These are phyloP conservation scores for Lineolata rhizophorae DNA, from an alignment of 495 filamentous ascomycete genomes.

Conservation along the genomic window DNA sequence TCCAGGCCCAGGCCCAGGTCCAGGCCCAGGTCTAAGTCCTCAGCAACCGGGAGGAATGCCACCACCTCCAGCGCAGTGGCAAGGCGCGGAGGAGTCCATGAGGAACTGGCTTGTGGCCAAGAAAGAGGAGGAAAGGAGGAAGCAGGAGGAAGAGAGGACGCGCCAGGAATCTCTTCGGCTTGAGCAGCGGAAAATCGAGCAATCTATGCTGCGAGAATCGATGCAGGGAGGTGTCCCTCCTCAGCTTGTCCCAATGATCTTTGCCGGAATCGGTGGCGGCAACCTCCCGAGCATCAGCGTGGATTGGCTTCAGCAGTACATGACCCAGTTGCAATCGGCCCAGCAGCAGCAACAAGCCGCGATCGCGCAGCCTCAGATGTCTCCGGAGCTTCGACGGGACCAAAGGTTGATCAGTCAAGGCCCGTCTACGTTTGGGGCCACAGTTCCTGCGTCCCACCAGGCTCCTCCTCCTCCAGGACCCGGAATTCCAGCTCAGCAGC, in stretches of 20 bases:
- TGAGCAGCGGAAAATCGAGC: constrained; percentile 68
- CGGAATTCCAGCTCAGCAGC: not conserved
- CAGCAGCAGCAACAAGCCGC: constrained; percentile 24
- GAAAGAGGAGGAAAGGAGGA: constrained; percentile 80
- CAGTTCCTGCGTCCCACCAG: not conserved
- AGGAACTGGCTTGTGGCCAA: constrained; percentile 63
- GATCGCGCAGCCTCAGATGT: too few relatives aligned
- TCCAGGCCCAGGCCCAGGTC: constrained; percentile 6
- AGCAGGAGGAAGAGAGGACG: constrained; percentile 74
- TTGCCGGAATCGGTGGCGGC: constrained; percentile 56
- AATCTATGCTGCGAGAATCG: constrained; percentile 65
- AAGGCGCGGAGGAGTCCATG: constrained; percentile 59
- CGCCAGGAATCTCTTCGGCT: constrained; percentile 53
- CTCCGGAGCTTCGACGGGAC: constrained; percentile 17
- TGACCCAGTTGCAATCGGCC: constrained; percentile 21
- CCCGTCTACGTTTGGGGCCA: constrained; percentile 9
- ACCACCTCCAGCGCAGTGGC: constrained; percentile 47
- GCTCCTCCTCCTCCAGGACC: not conserved
- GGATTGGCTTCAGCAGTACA: constrained; percentile 57
- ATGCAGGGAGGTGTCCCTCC: constrained; percentile 65
- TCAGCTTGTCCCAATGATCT: constrained; percentile 70
- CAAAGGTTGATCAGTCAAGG: constrained; percentile 15
- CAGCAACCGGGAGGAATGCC: constrained; percentile 38
- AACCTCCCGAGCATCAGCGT: constrained; percentile 34
- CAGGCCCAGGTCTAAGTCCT: constrained; percentile 4